phyloP scores from a whole-genome alignment of 176 grass and related monocot genomes.

The Raddia guianensis region DNA sequence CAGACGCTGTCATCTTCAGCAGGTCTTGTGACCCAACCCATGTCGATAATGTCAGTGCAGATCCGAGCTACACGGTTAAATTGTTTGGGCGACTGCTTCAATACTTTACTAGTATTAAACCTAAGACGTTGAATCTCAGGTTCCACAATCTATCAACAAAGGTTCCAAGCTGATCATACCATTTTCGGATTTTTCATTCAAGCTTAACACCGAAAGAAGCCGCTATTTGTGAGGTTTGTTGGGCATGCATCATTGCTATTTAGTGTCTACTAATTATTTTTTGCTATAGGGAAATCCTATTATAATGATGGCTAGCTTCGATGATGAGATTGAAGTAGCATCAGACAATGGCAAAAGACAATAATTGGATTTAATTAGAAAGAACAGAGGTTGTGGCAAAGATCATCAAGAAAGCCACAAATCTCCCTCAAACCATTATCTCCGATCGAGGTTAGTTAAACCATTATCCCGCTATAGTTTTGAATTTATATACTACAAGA shows the following conservation, averaged over 20 bases:
- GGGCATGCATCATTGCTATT: conserved; percentile 11
- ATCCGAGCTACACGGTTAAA: conserved; percentile 69
- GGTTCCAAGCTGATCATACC: conserved; percentile 76
- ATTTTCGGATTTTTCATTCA: conserved; percentile 60
- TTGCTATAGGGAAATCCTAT: conserved; percentile 66
- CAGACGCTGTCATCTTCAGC: no score
- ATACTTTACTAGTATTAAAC: conserved; percentile 79
- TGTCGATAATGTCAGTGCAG: conserved; percentile 50
- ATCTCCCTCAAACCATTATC: conserved; percentile 79
- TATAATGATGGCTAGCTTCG: conserved; percentile 90
- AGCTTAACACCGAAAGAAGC: conserved; percentile 68
- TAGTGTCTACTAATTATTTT: neutral
- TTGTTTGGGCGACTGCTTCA: conserved; percentile 77
- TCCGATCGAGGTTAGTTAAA: conserved; percentile 70
- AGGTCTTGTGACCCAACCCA: no score
- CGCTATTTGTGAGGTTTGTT: conserved; percentile 62
- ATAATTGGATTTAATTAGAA: conserved; percentile 97
- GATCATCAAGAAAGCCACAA: conserved; percentile 48
- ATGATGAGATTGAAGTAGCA: conserved; percentile 88
- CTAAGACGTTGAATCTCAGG: conserved; percentile 79
- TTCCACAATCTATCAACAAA: conserved; percentile 68
- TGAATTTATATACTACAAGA: neutral
- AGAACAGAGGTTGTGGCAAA: conserved; percentile 69
- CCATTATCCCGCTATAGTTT: neutral
- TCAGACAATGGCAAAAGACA: conserved; percentile 69